Conservation (phyloP, 139 green algal species). For the Astrephomene gubernaculifera region DNA sequence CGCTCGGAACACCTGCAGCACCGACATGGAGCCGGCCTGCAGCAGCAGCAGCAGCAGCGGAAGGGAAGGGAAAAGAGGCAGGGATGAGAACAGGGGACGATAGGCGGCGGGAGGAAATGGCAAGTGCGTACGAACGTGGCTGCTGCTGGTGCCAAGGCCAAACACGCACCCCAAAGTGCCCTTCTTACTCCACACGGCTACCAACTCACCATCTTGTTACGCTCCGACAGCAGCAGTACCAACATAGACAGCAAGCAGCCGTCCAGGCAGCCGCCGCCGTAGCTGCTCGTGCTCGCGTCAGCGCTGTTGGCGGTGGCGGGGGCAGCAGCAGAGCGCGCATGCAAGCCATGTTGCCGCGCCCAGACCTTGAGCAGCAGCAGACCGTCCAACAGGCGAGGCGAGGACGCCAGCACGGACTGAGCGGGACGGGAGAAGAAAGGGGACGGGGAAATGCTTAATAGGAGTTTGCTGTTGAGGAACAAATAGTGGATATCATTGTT, state of each 20-base stretch:
- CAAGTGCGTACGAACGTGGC: too few species aligned
- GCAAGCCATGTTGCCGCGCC: conserved; percentile 68
- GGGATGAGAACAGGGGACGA: too few species aligned
- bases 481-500: too few species aligned
- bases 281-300: neutral
- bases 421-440: conserved; percentile 22
- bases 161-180: too few species aligned
- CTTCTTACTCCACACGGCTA: too few species aligned
- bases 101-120: too few species aligned
- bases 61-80: too few species aligned
- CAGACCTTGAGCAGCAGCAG: conserved; percentile 80
- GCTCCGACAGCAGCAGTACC: conserved; percentile 65
- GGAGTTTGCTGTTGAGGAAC: too few species aligned
- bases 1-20: conserved; percentile 69
- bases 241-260: conserved; percentile 69
- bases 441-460: too few species aligned
- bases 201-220: conserved; percentile 62
- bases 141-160: too few species aligned
- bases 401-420: conserved; percentile 37
- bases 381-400: conserved; percentile 59
- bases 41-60: too few species aligned
- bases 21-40: conserved; percentile 63
- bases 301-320: neutral
- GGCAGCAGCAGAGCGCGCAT: too few species aligned
- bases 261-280: conserved; percentile 62